Evolutionary conservation across 805 yeast species (phyloP).

Genomic region (Suhomyces tanzawaensis): DNA sequence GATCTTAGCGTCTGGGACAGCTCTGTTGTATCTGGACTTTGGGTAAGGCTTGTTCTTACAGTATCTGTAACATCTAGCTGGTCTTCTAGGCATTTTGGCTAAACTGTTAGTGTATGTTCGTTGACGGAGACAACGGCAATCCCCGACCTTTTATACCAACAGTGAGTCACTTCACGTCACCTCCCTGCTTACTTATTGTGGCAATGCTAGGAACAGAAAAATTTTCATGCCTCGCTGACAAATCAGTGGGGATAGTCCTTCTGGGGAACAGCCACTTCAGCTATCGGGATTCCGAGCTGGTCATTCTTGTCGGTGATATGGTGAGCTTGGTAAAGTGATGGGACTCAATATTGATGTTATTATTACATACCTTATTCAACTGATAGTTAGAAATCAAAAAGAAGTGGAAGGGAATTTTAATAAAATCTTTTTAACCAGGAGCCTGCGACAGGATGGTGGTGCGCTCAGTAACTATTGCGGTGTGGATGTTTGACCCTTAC

Average conservation of each 20-base stretch:
- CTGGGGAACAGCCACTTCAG: no score
- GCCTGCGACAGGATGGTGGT: conserved; percentile 1
- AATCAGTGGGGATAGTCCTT: not conserved
- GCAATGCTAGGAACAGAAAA: not conserved
- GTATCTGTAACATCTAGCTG: conserved; percentile 99
- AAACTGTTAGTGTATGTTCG: conserved; percentile 22
- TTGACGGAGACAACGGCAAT: not conserved
- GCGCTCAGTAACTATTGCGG: conserved; percentile 1
- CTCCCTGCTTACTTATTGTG: not conserved
- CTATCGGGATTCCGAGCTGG: no score
- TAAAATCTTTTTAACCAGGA: conserved; percentile 5
- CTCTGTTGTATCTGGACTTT: conserved; percentile 99
- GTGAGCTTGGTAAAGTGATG: not conserved
- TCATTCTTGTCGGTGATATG: no score
- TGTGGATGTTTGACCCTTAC: not conserved
- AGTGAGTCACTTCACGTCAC: not conserved
- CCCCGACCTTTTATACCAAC: not conserved
- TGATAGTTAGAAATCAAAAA: conserved; percentile 3
- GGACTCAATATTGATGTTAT: not conserved
- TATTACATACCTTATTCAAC: conserved; percentile 8
- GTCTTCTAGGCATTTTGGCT: conserved; percentile 98
- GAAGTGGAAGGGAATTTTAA: conserved; percentile 1
- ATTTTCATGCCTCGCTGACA: conserved; percentile 3
- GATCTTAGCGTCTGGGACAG: conserved; percentile 99
- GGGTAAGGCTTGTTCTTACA: conserved; percentile 99